Evolutionary conservation across 352 stramenopile species (phyloP).

Genomic region (Globisporangium barbulae): DNA sequence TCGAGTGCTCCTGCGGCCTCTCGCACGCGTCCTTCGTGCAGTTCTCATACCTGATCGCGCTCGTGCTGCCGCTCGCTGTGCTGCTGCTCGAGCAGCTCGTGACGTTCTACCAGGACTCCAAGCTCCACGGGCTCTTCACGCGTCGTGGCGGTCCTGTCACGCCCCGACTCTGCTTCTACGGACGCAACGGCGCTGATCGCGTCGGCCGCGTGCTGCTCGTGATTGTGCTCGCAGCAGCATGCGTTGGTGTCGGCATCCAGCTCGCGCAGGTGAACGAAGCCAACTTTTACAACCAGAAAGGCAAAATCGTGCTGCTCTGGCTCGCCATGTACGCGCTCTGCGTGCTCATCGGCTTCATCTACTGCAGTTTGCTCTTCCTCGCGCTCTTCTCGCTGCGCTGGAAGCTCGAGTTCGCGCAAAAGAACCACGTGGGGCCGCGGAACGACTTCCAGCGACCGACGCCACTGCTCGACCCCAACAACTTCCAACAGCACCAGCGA

Average conservation of each 20-base stretch:
- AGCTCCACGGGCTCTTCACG: slow-evolving; percentile 41
- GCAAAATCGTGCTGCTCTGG: slow-evolving; percentile 39
- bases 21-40: slow-evolving; percentile 34
- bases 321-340: slow-evolving; percentile 41
- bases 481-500: not conserved
- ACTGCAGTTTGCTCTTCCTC: slow-evolving; percentile 40
- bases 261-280: slow-evolving; percentile 29
- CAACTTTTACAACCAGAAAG: slow-evolving; percentile 36
- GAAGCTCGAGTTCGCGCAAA: slow-evolving; percentile 20
- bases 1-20: slow-evolving; percentile 49
- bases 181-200: slow-evolving; percentile 24
- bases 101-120: slow-evolving; percentile 57
- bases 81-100: slow-evolving; percentile 51
- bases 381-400: slow-evolving; percentile 46
- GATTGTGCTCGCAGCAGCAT: slow-evolving; percentile 26
- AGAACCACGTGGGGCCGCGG: not conserved
- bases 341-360: slow-evolving; percentile 38
- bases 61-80: slow-evolving; percentile 31
- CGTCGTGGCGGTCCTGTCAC: slow-evolving; percentile 28
- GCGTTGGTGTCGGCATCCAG: slow-evolving; percentile 35
- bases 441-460: not conserved
- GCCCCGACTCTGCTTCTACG: slow-evolving; percentile 33
- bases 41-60: slow-evolving; percentile 38
- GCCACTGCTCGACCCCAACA: not conserved
- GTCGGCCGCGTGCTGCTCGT: slow-evolving; percentile 38